phyloP scores from a whole-genome alignment of 2,329 filamentous ascomycete genomes.

The Cercospora sesami region DNA sequence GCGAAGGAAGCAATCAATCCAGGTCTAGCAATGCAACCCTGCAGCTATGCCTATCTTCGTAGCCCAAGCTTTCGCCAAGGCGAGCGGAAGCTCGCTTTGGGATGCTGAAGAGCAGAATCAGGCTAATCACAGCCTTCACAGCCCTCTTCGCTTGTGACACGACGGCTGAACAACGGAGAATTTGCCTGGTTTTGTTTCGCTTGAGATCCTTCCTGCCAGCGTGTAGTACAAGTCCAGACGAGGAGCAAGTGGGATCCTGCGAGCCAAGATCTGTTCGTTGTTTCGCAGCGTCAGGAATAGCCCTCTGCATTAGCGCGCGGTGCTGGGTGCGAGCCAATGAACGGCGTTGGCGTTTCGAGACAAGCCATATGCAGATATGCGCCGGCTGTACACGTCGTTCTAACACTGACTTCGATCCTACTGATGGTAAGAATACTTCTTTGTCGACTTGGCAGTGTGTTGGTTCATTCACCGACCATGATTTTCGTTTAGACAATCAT shows the following conservation, averaged over 20 bases:
- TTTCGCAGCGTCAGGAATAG: not conserved
- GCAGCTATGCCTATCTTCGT: not conserved
- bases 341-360: not conserved
- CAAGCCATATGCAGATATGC: not conserved
- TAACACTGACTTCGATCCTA: not conserved
- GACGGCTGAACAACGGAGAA: not conserved
- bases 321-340: not conserved
- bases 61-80: constrained; percentile 1
- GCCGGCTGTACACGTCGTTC: not conserved
- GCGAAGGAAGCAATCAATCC: not conserved
- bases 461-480: not conserved
- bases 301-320: not conserved
- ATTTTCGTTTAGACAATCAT: not conserved
- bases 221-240: not conserved
- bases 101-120: not conserved
- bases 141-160: not conserved
- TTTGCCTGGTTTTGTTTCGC: not conserved
- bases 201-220: not conserved
- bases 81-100: not conserved
- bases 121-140: not conserved
- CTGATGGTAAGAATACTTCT: not conserved
- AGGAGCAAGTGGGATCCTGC: not conserved
- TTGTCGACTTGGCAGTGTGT: constrained; percentile 1
- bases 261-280: not conserved
- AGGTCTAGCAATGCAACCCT: not conserved